Base-by-base conservation (phyloP, 129 eudicot genomes). In the Calendula officinalis region DNA sequence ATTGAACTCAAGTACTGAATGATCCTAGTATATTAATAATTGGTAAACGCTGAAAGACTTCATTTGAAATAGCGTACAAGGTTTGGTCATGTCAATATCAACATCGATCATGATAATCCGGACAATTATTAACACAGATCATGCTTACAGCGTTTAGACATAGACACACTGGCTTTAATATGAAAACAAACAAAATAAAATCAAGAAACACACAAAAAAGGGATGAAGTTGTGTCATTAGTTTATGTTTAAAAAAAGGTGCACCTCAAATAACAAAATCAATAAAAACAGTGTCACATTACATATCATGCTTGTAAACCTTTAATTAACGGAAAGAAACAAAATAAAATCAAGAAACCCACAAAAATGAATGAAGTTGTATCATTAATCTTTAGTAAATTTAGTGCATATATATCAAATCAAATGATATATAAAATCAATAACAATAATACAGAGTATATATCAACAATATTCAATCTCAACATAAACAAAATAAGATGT, bases 31-130 rank as follows among this genome's bases (percentile, higher is more conserved):
- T 2, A 4, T 50, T 61, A 61, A 16, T 45, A 13, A 13, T 9
- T 9, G 8, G 38, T 17, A 57, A 13, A 58, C 17, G 46, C 37
- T 51, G 41, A 71, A 37, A 9, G 62, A 71, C 45, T 27, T 62
- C 14, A 62, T 43, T 42, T 13, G 30, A 49, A 61, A 60, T 32
- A 13, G 30, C 50, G 32, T 15, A 13, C n/a, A 30, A 5, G 37
- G 13, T 54, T 40, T 57, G 43, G 16, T 8, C 2, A 4, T 39
- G 42, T 60, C 68, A 60, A 39, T 22, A 22, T 70, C 62, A 71
- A 51, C 68, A 39, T 70, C 30, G 30, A 22, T 22, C 62, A 50
- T 32, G 13, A 11, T 51, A 57, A 14, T 7, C 53, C 2, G 8
- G 32, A 49, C 41, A 22, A 22, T 8, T 48, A 12, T 17, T 3